These are phyloP conservation scores for Ustilago vetiveriae DNA, from an alignment of 1,284 basidiomycete species.

Conservation along the genomic window DNA sequence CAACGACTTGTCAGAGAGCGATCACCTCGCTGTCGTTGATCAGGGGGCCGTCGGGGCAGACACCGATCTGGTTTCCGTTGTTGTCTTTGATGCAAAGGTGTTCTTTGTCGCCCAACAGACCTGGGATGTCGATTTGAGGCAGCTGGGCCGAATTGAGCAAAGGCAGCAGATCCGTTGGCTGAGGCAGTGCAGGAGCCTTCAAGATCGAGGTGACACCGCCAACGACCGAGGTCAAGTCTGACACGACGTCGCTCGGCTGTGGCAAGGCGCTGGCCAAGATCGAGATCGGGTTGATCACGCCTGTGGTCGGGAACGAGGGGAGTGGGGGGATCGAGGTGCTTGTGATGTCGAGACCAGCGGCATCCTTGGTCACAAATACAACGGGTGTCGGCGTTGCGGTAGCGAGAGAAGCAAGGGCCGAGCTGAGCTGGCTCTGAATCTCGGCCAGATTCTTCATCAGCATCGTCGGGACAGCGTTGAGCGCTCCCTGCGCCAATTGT, in stretches of 20 bases:
- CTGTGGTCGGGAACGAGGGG: slow-evolving; percentile 12
- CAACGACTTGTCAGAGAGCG: slow-evolving; percentile 14
- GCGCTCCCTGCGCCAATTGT: slow-evolving; percentile 11
- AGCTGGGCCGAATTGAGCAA: slow-evolving; percentile 20
- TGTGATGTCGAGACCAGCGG: slow-evolving; percentile 17
- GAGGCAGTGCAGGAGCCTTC: slow-evolving; percentile 11
- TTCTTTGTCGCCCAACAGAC: slow-evolving; percentile 23
- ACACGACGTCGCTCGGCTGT: slow-evolving; percentile 15
- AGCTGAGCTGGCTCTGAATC: slow-evolving; percentile 18
- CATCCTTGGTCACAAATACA: slow-evolving; percentile 11
- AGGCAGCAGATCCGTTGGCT: slow-evolving; percentile 28
- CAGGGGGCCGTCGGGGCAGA: slow-evolving; percentile 22
- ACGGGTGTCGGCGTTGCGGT: slow-evolving; percentile 8
- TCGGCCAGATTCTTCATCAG: slow-evolving; percentile 20
- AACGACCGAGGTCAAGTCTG: slow-evolving; percentile 24
- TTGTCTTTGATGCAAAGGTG: slow-evolving; percentile 31
- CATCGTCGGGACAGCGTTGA: slow-evolving; percentile 25
- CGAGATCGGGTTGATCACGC: slow-evolving; percentile 32
- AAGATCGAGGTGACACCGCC: slow-evolving; percentile 25
- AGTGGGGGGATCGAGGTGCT: slow-evolving; percentile 16
- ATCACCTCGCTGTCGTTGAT: slow-evolving; percentile 34
- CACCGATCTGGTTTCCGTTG: slow-evolving; percentile 25
- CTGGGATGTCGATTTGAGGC: slow-evolving; percentile 29
- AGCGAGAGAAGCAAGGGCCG: slow-evolving; percentile 12
- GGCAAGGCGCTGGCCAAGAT: slow-evolving; percentile 22